Conservation (phyloP, 164 flowering plant species). For the Vitis amurensis region DNA sequence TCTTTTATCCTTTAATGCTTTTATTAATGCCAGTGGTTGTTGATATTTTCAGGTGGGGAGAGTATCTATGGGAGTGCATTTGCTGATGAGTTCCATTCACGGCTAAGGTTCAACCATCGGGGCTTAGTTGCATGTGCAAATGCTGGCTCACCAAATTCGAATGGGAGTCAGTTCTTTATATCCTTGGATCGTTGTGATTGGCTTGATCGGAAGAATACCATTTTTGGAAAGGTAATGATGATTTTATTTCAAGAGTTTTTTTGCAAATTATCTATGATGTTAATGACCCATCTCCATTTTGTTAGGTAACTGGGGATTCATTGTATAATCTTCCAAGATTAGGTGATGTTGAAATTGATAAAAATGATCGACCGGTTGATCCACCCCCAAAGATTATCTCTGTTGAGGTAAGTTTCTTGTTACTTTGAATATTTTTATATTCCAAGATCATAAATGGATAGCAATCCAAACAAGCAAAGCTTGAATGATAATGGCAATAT, state of each 20-base stretch:
- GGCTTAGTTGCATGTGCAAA: conserved; percentile 95
- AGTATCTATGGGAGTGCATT: conserved; percentile 81
- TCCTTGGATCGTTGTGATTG: conserved; percentile 88
- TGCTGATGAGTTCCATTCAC: conserved; percentile 88
- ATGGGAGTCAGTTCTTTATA: conserved; percentile 96
- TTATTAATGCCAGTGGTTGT: neutral
- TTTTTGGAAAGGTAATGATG: conserved; percentile 82
- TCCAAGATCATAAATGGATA: neutral
- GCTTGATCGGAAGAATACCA: conserved; percentile 87
- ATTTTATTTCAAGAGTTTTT: neutral
- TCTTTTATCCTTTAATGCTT: neutral
- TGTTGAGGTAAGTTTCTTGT: conserved; percentile 60
- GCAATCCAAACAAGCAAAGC: no score
- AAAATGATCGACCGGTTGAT: conserved; percentile 80
- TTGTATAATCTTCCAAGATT: conserved; percentile 72
- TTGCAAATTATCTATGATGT: neutral
- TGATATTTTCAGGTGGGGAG: conserved; percentile 68
- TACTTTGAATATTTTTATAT: neutral
- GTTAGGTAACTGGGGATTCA: conserved; percentile 92
- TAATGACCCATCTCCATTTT: conserved; percentile 9
- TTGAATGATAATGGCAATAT: no score
- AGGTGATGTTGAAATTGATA: conserved; percentile 82
- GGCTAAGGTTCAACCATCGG: conserved; percentile 85
- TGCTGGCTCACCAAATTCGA: conserved; percentile 75
- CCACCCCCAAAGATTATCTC: conserved; percentile 74